phyloP scores from a whole-genome alignment of 2,329 filamentous ascomycete species.

The Botrytis byssoidea region DNA sequence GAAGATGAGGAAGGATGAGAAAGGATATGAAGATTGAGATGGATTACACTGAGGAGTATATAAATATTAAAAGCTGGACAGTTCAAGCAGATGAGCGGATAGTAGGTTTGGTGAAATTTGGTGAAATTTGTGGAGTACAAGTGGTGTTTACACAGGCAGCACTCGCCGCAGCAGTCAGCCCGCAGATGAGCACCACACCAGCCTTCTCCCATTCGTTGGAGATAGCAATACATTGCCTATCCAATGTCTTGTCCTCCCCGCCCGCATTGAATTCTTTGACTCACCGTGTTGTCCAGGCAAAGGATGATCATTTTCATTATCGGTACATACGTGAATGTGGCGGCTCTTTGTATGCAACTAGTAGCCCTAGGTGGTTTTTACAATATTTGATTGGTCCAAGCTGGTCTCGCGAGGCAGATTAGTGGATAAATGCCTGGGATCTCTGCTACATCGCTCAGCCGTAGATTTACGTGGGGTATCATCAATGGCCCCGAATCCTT shows the following conservation, averaged over 20 bases:
- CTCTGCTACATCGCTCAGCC: neutral
- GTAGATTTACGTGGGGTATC: slow-evolving; percentile 6
- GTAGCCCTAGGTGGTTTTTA: neutral
- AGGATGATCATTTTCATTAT: neutral
- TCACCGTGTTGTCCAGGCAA: slow-evolving; percentile 13
- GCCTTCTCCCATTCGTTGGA: slow-evolving; percentile 12
- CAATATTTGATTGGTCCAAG: neutral
- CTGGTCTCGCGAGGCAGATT: neutral
- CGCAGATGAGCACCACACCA: neutral
- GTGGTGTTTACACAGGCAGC: slow-evolving; percentile 1
- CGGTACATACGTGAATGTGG: neutral
- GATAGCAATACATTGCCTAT: slow-evolving; percentile 11
- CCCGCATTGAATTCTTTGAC: neutral
- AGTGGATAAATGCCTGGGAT: slow-evolving; percentile 1
- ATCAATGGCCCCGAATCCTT: neutral
- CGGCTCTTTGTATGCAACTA: neutral
- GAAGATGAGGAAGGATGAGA: neutral
- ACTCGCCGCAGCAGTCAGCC: slow-evolving; percentile 21
- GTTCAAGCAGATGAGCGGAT: neutral
- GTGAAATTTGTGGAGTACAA: slow-evolving; percentile 11
- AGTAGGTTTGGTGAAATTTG: neutral
- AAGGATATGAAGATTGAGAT: neutral
- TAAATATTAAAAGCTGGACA: neutral
- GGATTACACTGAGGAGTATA: neutral
- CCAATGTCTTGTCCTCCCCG: no score